A percentile compares a stretch with the other conserved stretches of the same genome.
Conservation (phyloP, 768 basidiomycete species). For the Lactifluus piperatus region DNA sequence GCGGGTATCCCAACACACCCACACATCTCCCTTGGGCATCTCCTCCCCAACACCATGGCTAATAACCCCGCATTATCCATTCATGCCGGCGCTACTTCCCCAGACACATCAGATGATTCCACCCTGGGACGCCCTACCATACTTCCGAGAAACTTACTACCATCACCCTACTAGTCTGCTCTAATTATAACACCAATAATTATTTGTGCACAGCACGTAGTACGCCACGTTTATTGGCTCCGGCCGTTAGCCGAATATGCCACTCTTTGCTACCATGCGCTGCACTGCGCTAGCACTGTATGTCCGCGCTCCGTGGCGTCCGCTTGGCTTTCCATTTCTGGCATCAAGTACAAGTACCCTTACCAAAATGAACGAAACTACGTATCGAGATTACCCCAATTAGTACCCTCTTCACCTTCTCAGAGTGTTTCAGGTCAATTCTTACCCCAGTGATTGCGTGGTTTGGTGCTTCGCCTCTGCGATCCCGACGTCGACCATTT, state of each 20-base stretch:
- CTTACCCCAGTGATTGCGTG: neutral
- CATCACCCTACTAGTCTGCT: neutral
- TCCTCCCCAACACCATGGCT: neutral
- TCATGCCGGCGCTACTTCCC: constrained; percentile 4
- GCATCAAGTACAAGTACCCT: neutral
- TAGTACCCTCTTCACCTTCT: neutral
- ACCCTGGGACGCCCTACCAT: neutral
- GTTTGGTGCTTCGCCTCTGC: neutral
- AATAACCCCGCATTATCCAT: neutral
- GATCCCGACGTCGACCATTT: neutral
- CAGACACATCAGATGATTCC: constrained; percentile 12
- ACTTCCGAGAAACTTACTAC: constrained; percentile 1
- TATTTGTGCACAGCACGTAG: neutral
- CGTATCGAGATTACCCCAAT: neutral
- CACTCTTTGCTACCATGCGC: neutral
- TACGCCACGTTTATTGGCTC: neutral
- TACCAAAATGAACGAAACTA: neutral
- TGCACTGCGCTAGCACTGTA: constrained; percentile 4
- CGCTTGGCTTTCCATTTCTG: neutral
- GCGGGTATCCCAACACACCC: neutral
- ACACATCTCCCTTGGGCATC: neutral
- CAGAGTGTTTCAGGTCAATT: neutral
- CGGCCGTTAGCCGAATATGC: neutral
- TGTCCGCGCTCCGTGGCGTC: neutral
- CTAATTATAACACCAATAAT: neutral